phyloP scores from a whole-genome alignment of 2,329 filamentous ascomycete genomes.

The Hypoxylon sp. region DNA sequence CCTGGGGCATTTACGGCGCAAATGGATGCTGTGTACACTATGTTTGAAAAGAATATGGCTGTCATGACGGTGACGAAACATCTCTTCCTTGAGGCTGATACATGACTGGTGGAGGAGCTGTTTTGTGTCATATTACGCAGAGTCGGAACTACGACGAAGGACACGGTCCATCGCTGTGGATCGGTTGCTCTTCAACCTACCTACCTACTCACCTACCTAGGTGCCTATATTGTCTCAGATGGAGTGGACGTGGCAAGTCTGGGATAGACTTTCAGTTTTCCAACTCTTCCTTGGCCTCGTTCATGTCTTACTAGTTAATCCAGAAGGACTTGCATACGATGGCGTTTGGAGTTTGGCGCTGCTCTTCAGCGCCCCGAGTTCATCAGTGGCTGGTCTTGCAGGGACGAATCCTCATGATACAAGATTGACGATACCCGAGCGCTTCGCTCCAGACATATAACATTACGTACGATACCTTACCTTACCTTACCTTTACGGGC shows the following conservation, averaged over 20 bases:
- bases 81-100: slow-evolving; percentile 21
- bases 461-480: slow-evolving; percentile 25
- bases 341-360: slow-evolving; percentile 24
- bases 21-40: slow-evolving; percentile 18
- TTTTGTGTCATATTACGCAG: slow-evolving; percentile 23
- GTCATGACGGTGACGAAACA: slow-evolving; percentile 19
- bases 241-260: slow-evolving; percentile 14
- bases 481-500: slow-evolving; percentile 23
- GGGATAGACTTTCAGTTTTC: slow-evolving; percentile 10
- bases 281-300: slow-evolving; percentile 13
- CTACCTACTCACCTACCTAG: no score
- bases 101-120: slow-evolving; percentile 14
- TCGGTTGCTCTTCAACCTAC: slow-evolving; percentile 18
- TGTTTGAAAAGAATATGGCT: slow-evolving; percentile 17
- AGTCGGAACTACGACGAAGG: slow-evolving; percentile 15
- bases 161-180: slow-evolving; percentile 7
- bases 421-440: slow-evolving; percentile 36
- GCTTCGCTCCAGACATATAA: slow-evolving; percentile 23
- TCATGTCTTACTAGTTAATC: slow-evolving; percentile 20
- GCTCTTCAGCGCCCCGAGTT: slow-evolving; percentile 12
- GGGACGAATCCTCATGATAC: slow-evolving; percentile 20
- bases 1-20: slow-evolving; percentile 7
- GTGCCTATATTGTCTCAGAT: slow-evolving; percentile 7
- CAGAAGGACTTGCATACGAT: slow-evolving; percentile 16
- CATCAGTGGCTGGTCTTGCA: slow-evolving; percentile 15